Evolutionary conservation across 2,329 filamentous ascomycete species (phyloP).

Genomic region (Pseudogymnoascus sp.): DNA sequence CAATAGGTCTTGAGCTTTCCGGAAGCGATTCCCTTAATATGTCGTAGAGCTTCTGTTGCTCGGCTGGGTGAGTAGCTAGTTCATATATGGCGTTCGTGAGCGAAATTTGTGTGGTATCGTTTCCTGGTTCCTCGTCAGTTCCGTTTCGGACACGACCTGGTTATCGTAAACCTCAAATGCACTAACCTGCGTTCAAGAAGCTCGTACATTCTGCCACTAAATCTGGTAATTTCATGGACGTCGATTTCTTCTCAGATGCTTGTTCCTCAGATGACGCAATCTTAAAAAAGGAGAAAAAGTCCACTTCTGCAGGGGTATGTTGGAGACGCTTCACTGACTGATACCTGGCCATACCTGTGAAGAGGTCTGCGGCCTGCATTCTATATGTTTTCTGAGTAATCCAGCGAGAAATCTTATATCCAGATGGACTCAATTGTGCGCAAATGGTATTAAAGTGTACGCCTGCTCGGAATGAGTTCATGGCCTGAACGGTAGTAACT

Average conservation of each 20-base stretch:
- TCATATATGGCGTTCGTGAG: slow-evolving; percentile 16
- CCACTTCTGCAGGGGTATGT: slow-evolving; percentile 5
- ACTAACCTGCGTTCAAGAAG: slow-evolving; percentile 14
- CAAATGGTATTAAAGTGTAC: background rate
- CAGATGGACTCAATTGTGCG: background rate
- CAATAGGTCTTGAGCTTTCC: background rate
- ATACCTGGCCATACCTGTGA: slow-evolving; percentile 15
- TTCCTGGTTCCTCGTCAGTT: background rate
- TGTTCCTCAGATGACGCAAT: slow-evolving; percentile 10
- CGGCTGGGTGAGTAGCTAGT: slow-evolving; percentile 13
- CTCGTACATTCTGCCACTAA: slow-evolving; percentile 14
- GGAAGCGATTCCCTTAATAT: background rate
- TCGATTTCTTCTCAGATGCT: background rate
- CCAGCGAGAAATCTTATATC: background rate
- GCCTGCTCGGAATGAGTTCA: background rate
- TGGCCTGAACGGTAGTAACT: background rate
- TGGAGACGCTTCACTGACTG: slow-evolving; percentile 11
- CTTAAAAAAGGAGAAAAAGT: slow-evolving; percentile 14
- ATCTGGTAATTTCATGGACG: slow-evolving; percentile 10
- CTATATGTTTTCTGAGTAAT: background rate
- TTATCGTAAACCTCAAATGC: background rate
- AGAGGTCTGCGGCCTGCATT: slow-evolving; percentile 7
- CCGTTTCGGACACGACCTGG: background rate
- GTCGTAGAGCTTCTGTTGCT: slow-evolving; percentile 10
- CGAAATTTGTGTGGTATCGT: slow-evolving; percentile 16